Conservation (phyloP, 441 rosid species). For the Populus hybrid region DNA sequence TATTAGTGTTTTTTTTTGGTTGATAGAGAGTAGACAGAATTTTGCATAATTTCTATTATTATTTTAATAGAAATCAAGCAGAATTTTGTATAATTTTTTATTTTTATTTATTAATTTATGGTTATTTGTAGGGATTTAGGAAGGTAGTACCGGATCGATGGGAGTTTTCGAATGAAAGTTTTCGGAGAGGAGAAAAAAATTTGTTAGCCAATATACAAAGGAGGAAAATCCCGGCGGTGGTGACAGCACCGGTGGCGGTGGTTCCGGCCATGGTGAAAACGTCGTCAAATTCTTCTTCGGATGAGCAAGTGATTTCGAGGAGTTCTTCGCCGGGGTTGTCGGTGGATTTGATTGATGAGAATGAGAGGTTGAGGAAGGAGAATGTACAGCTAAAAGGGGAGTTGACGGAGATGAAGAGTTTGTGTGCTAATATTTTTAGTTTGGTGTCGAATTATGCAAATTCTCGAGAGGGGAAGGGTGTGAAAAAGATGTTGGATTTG, state of each 20-base stretch:
- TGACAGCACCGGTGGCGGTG: neutral
- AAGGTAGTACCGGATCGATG: constrained; percentile 92
- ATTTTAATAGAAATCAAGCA: no score
- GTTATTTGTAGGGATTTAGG: constrained; percentile 53
- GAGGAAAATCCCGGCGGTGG: constrained; percentile 50
- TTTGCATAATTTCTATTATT: neutral
- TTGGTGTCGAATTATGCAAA: constrained; percentile 51
- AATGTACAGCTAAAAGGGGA: constrained; percentile 60
- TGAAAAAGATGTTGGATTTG: constrained; percentile 38
- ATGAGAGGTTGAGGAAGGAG: constrained; percentile 75
- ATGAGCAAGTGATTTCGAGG: constrained; percentile 4
- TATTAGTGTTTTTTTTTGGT: no score
- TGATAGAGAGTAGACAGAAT: neutral
- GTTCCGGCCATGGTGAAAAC: neutral
- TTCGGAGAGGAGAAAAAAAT: constrained; percentile 66
- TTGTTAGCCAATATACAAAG: constrained; percentile 81
- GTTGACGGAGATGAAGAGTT: constrained; percentile 54
- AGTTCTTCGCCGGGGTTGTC: constrained; percentile 16
- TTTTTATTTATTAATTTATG: neutral
- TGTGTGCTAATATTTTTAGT: constrained; percentile 55
- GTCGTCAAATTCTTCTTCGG: neutral
- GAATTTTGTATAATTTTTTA: no score
- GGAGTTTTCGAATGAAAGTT: constrained; percentile 85
- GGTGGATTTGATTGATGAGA: constrained; percentile 76
- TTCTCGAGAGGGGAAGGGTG: constrained; percentile 28